phyloP scores from a whole-genome alignment of 441 rosid genomes.

The Adansonia grandidieri region DNA sequence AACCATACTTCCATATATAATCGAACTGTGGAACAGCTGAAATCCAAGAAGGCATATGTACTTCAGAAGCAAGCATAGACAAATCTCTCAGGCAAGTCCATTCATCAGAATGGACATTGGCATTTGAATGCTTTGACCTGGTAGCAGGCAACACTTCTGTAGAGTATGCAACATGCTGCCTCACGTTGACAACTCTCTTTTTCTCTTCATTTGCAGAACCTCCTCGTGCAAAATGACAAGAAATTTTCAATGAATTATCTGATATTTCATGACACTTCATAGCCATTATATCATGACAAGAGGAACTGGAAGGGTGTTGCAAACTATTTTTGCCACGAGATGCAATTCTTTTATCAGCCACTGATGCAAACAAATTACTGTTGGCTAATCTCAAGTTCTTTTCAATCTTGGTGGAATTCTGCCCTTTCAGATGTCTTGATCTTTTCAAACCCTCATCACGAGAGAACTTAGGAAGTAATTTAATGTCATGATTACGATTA shows the following conservation, averaged over 20 bases:
- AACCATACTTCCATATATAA: constrained; percentile 38
- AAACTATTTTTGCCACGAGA: constrained; percentile 15
- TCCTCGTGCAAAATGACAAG: constrained; percentile 9
- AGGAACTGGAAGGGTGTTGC: constrained; percentile 15
- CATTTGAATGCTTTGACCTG: constrained; percentile 20
- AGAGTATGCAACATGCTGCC: constrained; percentile 24
- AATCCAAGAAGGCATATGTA: constrained; percentile 22
- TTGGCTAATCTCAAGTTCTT: not conserved
- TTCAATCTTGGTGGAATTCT: not conserved
- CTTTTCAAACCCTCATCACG: constrained; percentile 26
- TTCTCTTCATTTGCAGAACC: constrained; percentile 21
- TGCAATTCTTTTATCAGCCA: constrained; percentile 16
- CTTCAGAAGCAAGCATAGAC: not conserved
- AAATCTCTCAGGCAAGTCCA: constrained; percentile 9
- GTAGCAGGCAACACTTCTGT: constrained; percentile 12
- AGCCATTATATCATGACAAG: constrained; percentile 10
- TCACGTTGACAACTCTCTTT: constrained; percentile 8
- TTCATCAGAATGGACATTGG: constrained; percentile 12
- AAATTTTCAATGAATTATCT: constrained; percentile 16
- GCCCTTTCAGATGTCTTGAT: constrained; percentile 22
- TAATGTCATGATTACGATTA: constrained; percentile 21
- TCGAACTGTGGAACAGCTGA: constrained; percentile 33
- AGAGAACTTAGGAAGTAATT: constrained; percentile 21
- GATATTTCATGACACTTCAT: constrained; percentile 19
- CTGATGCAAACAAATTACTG: not conserved